Evolutionary conservation across 495 filamentous ascomycete species (phyloP).

Genomic region (Penicillium arizonense): DNA sequence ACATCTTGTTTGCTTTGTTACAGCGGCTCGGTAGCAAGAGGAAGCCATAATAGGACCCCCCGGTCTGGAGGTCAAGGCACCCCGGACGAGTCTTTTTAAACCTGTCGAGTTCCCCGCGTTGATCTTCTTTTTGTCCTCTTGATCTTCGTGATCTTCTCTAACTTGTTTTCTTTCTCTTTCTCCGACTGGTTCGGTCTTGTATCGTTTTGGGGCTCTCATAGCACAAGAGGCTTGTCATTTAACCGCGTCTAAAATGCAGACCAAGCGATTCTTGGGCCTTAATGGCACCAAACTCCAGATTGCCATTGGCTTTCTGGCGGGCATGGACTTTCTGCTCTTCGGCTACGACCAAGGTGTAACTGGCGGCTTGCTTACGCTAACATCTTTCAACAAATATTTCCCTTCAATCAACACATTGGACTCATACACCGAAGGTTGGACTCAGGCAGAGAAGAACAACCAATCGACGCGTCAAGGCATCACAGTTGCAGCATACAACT

Average conservation of each 20-base stretch:
- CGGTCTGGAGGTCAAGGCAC: slow-evolving; percentile 11
- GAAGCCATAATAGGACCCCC: slow-evolving; percentile 5
- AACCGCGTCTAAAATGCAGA: slow-evolving; percentile 23
- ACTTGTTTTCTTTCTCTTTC: slow-evolving; percentile 2
- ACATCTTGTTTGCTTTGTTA: neutral
- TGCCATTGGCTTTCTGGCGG: slow-evolving; percentile 66
- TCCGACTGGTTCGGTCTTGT: slow-evolving; percentile 1
- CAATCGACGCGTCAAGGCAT: slow-evolving; percentile 59
- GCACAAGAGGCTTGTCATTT: neutral
- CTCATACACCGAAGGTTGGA: slow-evolving; percentile 22
- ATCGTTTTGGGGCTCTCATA: slow-evolving; percentile 1
- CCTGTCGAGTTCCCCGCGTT: slow-evolving; percentile 9
- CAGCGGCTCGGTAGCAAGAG: slow-evolving; percentile 17
- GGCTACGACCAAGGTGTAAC: slow-evolving; percentile 61
- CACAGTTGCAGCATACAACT: slow-evolving; percentile 64
- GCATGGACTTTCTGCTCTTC: slow-evolving; percentile 67
- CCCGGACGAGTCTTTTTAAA: slow-evolving; percentile 18
- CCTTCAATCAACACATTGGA: slow-evolving; percentile 52
- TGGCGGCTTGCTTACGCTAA: slow-evolving; percentile 56
- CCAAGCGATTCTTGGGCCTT: slow-evolving; percentile 58
- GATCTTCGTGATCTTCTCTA: slow-evolving; percentile 1
- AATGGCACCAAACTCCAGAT: slow-evolving; percentile 63
- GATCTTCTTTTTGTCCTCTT: slow-evolving; percentile 2
- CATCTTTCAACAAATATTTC: slow-evolving; percentile 53
- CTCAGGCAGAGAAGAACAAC: slow-evolving; percentile 24